phyloP scores from a whole-genome alignment of 495 filamentous ascomycete genomes.

The Bacidia gigantensis region DNA sequence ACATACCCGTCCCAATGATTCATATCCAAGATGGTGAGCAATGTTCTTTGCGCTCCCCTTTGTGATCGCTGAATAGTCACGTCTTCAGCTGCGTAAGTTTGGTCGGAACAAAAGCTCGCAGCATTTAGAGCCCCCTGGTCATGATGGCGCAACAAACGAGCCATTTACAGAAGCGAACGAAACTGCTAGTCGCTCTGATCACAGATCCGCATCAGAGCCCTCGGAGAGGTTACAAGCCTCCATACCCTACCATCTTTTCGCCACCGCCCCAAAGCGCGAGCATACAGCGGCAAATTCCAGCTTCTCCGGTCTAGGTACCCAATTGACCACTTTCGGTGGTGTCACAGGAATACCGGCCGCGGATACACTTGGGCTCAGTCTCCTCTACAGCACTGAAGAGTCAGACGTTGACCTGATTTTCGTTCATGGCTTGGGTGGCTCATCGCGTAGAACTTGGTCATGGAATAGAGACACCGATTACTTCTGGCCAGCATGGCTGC shows the following conservation, averaged over 20 bases:
- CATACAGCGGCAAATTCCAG: background rate
- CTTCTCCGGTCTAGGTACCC: background rate
- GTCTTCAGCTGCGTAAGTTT: background rate
- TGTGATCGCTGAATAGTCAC: background rate
- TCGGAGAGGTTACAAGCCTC: background rate
- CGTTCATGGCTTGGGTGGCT: slow-evolving; percentile 26
- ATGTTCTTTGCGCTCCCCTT: background rate
- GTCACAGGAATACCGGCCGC: background rate
- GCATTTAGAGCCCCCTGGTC: background rate
- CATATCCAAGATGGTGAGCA: too few relatives aligned
- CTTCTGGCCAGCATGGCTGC: slow-evolving; percentile 22
- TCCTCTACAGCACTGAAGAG: background rate
- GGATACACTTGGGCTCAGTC: slow-evolving; percentile 17
- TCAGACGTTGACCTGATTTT: slow-evolving; percentile 18
- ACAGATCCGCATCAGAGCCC: too few relatives aligned
- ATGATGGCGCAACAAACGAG: background rate
- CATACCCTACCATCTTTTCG: background rate
- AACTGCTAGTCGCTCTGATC: background rate
- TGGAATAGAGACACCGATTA: slow-evolving; percentile 16
- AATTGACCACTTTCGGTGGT: background rate
- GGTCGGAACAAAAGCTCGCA: background rate
- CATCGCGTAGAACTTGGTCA: slow-evolving; percentile 23
- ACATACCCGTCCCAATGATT: too few relatives aligned
- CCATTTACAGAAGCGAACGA: background rate
- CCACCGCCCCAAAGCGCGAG: background rate